phyloP scores from a whole-genome alignment of 805 yeast species.

The Metschnikowia anglica region DNA sequence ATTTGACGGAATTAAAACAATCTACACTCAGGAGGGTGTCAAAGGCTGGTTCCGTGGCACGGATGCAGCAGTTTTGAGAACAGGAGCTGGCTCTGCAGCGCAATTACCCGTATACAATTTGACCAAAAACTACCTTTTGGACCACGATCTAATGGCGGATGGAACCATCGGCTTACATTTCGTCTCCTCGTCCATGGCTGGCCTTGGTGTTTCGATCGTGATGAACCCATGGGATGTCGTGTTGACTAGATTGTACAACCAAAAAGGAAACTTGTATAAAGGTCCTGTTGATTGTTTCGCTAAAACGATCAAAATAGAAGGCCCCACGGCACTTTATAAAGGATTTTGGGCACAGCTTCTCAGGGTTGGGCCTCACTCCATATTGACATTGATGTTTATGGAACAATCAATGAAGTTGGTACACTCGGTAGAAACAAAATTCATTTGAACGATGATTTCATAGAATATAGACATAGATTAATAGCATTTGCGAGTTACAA shows the following conservation, averaged over 20 bases:
- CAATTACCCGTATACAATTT: constrained; percentile 89
- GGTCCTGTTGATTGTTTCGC: constrained; percentile 88
- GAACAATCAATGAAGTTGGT: constrained; percentile 82
- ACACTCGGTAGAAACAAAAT: constrained; percentile 28
- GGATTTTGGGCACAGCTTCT: constrained; percentile 92
- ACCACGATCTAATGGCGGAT: constrained; percentile 52
- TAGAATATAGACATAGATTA: background rate
- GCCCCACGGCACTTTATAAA: constrained; percentile 84
- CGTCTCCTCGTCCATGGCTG: constrained; percentile 72
- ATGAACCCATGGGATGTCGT: constrained; percentile 99
- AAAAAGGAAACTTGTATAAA: constrained; percentile 78
- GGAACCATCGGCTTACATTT: constrained; percentile 69
- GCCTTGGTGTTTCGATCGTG: constrained; percentile 88
- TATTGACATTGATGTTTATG: constrained; percentile 87
- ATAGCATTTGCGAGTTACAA: background rate
- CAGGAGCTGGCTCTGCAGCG: constrained; percentile 94
- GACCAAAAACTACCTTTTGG: constrained; percentile 62
- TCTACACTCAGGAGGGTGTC: constrained; percentile 68
- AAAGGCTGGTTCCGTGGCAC: constrained; percentile 85
- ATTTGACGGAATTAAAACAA: constrained; percentile 62
- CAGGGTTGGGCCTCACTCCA: constrained; percentile 94
- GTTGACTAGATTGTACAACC: constrained; percentile 92
- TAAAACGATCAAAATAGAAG: constrained; percentile 82
- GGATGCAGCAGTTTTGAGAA: constrained; percentile 90
- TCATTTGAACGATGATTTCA: background rate